Conservation (phyloP, 2,329 filamentous ascomycete species). For the Verticillium nonalfalfae region DNA sequence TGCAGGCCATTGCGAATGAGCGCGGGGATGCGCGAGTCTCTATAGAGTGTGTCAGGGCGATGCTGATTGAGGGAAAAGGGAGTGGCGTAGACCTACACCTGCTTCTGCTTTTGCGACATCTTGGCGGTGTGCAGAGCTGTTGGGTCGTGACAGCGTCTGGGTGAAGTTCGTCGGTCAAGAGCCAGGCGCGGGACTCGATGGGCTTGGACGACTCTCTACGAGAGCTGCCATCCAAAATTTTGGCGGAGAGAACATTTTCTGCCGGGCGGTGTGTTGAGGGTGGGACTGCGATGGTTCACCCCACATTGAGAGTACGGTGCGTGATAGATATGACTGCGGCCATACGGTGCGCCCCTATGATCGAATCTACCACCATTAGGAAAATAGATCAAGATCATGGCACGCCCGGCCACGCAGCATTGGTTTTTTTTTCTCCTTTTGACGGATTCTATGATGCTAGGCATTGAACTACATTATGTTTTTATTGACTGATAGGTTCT, state of each 20-base stretch:
- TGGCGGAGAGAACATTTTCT: conserved; percentile 25
- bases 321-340: too few relatives aligned
- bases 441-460: too few relatives aligned
- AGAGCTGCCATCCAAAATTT: conserved; percentile 23
- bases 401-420: too few relatives aligned
- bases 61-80: neutral
- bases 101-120: conserved; percentile 60
- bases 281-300: neutral
- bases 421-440: too few relatives aligned
- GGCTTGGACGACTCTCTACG: conserved; percentile 1
- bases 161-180: neutral
- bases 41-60: conserved; percentile 22
- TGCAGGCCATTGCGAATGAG: conserved; percentile 87
- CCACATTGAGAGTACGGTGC: neutral
- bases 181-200: conserved; percentile 4
- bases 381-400: too few relatives aligned
- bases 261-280: conserved; percentile 22
- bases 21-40: conserved; percentile 84
- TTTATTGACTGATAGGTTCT: too few relatives aligned
- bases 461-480: too few relatives aligned
- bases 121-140: conserved; percentile 18
- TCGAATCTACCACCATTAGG: too few relatives aligned
- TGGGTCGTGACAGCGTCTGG: neutral
- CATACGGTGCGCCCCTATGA: neutral
- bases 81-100: conserved; percentile 31